These are phyloP conservation scores for Pneumocystis wakefieldiae DNA, from an alignment of 1,139 yeast species.

Conservation along the genomic window DNA sequence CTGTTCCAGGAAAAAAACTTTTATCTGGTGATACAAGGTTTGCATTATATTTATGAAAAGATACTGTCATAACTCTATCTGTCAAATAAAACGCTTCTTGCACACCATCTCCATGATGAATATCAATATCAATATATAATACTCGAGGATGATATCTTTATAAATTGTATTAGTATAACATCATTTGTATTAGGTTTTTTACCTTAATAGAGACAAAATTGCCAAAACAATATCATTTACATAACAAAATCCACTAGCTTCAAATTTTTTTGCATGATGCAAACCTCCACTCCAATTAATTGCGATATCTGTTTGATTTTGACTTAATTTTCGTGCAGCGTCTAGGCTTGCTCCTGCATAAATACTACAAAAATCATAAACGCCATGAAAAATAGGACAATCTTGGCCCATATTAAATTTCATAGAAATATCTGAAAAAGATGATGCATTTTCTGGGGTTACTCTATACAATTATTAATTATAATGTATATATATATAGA, in stretches of 20 bases:
- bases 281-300: slow-evolving; percentile 96
- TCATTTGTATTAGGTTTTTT: not conserved
- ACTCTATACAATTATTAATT: slow-evolving; percentile 27
- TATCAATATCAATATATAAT: slow-evolving; percentile 82
- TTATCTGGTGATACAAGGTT: slow-evolving; percentile 25
- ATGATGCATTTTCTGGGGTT: slow-evolving; percentile 63
- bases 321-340: slow-evolving; percentile 71
- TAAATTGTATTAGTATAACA: not conserved
- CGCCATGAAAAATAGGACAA: slow-evolving; percentile 93
- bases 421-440: slow-evolving; percentile 43
- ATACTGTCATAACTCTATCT: slow-evolving; percentile 87
- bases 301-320: slow-evolving; percentile 85
- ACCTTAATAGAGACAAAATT: slow-evolving; percentile 49
- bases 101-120: slow-evolving; percentile 97
- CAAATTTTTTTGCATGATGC: slow-evolving; percentile 90
- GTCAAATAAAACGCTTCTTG: slow-evolving; percentile 94
- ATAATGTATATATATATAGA: not conserved
- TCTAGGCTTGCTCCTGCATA: slow-evolving; percentile 90
- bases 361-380: slow-evolving; percentile 71
- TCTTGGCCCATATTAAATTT: slow-evolving; percentile 93
- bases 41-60: slow-evolving; percentile 90
- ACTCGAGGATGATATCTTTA: slow-evolving; percentile 73
- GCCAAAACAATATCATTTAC: slow-evolving; percentile 88
- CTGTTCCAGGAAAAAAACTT: slow-evolving; percentile 84
- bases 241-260: slow-evolving; percentile 90